These are phyloP conservation scores for Casuarina cunninghamiana DNA, from an alignment of 306 rosid species.

Conservation along the genomic window DNA sequence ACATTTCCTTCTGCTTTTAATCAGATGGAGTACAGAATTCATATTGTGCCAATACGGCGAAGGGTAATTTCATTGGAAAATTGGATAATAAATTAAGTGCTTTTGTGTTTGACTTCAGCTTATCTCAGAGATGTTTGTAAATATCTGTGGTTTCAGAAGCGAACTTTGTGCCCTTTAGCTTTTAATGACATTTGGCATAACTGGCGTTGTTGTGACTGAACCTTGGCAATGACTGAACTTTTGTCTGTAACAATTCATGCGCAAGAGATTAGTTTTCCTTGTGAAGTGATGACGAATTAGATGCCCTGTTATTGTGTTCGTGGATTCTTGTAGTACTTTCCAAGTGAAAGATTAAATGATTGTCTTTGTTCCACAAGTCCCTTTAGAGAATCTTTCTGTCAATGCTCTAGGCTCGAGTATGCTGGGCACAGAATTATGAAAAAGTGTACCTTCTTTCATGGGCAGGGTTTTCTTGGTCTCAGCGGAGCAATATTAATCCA, in stretches of 20 bases:
- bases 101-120: neutral
- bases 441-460: neutral
- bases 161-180: neutral
- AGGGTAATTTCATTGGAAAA: neutral
- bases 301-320: neutral
- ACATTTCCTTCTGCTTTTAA: neutral
- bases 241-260: neutral
- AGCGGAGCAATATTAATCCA: slow-evolving; percentile 89
- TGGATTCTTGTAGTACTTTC: neutral
- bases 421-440: neutral
- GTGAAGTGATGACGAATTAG: neutral
- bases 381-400: neutral
- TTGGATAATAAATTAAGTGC: neutral
- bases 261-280: neutral
- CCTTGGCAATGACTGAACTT: neutral
- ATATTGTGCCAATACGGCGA: neutral
- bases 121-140: neutral
- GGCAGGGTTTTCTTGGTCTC: slow-evolving; percentile 28
- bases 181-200: neutral
- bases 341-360: neutral
- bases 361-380: neutral
- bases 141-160: neutral
- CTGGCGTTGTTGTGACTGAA: neutral
- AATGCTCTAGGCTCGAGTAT: neutral
- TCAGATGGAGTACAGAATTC: neutral